Conservation (phyloP, 768 basidiomycete species). For the Russula griseocarnosa region DNA sequence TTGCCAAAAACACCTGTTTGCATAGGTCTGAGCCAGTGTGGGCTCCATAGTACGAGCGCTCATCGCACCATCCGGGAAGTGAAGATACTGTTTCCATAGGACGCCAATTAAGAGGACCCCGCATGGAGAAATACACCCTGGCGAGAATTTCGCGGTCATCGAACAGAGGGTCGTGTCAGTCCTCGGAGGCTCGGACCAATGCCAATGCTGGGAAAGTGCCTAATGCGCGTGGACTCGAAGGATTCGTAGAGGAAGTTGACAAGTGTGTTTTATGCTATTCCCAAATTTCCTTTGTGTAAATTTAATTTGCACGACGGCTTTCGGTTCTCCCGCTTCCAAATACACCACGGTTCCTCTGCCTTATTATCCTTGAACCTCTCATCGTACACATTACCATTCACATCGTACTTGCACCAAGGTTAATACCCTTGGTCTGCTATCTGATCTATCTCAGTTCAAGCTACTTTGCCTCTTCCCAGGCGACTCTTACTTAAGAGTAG, state of each 20-base stretch:
- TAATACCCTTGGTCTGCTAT: no score
- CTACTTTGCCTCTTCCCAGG: no score
- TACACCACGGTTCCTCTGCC: conserved; percentile 88
- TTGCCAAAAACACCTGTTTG: conserved; percentile 85
- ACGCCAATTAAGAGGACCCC: conserved; percentile 51
- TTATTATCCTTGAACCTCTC: no score
- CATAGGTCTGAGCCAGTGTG: conserved; percentile 60
- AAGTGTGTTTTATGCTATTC: conserved; percentile 45
- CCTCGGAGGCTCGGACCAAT: no score
- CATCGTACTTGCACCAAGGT: no score
- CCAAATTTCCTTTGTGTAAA: conserved; percentile 26
- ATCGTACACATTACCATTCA: no score
- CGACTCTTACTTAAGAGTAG: no score
- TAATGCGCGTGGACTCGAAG: conserved; percentile 78
- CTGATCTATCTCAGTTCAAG: no score
- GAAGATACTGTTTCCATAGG: conserved; percentile 78
- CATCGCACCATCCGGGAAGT: conserved; percentile 42
- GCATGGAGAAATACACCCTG: conserved; percentile 51
- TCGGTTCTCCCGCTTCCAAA: conserved; percentile 83
- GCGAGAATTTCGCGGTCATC: conserved; percentile 76
- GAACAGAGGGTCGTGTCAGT: conserved; percentile 80
- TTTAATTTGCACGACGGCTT: conserved; percentile 47
- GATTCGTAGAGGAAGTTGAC: conserved; percentile 58
- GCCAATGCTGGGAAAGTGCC: conserved; percentile 81
- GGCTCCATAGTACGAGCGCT: conserved; percentile 67